Conservation (phyloP, 768 basidiomycete genomes). For the Tremella mesenterica region DNA sequence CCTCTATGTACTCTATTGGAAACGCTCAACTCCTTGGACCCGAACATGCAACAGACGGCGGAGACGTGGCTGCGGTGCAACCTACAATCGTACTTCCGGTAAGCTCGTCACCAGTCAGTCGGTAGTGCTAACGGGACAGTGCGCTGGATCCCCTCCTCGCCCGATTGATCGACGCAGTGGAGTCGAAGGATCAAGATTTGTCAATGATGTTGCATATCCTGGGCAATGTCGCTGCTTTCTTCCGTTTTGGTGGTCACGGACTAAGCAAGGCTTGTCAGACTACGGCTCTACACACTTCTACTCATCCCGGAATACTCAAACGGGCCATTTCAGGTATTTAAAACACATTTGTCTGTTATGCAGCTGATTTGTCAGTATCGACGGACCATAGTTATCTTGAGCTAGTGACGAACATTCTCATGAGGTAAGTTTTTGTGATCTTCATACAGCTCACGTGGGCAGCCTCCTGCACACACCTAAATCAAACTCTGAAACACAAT, state of each 20-base stretch:
- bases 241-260: conserved; percentile 81
- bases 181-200: conserved; percentile 46
- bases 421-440: conserved; percentile 51
- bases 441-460: background rate
- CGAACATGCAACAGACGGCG: conserved; percentile 63
- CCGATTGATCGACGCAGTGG: conserved; percentile 14
- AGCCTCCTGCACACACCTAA: no score
- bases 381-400: conserved; percentile 8
- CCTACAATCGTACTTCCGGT: conserved; percentile 85
- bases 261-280: conserved; percentile 66
- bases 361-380: background rate
- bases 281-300: conserved; percentile 57
- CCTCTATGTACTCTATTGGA: conserved; percentile 85
- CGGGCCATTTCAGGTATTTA: conserved; percentile 12
- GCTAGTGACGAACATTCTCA: conserved; percentile 47
- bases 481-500: no score
- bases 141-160: conserved; percentile 74
- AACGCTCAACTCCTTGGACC: conserved; percentile 66
- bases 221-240: conserved; percentile 65
- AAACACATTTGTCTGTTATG: no score
- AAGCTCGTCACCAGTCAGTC: conserved; percentile 13
- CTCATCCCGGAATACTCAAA: conserved; percentile 58
- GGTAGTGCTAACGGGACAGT: conserved; percentile 46
- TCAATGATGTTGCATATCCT: conserved; percentile 62
- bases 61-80: conserved; percentile 98